Conservation (phyloP, 2,329 filamentous ascomycete genomes). For the Cylindrodendrum hubeiense region DNA sequence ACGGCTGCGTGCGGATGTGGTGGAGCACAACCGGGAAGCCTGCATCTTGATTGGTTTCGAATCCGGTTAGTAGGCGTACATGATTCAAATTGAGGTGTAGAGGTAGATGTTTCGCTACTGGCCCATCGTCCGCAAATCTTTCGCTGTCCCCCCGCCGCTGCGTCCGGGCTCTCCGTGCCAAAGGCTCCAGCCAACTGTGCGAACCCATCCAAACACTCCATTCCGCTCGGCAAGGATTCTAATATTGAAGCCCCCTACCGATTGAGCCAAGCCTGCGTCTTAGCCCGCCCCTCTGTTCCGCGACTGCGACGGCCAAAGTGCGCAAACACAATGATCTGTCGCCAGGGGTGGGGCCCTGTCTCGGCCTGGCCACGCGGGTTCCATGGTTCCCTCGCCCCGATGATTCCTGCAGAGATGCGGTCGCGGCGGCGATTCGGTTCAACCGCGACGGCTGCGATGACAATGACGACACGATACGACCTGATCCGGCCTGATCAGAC, state of each 20-base stretch:
- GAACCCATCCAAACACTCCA: neutral
- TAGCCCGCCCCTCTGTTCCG: neutral
- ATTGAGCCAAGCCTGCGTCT: slow-evolving; percentile 6
- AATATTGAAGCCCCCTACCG: slow-evolving; percentile 8
- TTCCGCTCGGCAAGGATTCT: neutral
- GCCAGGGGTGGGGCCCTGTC: slow-evolving; percentile 21
- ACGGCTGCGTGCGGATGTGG: too few relatives aligned
- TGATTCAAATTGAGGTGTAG: too few relatives aligned
- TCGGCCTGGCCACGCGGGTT: slow-evolving; percentile 38
- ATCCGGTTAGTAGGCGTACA: too few relatives aligned
- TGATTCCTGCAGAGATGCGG: neutral
- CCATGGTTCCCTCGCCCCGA: slow-evolving; percentile 13
- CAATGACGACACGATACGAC: neutral
- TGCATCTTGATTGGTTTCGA: too few relatives aligned
- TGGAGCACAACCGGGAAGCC: too few relatives aligned
- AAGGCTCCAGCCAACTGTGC: slow-evolving; percentile 4
- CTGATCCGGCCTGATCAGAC: too few relatives aligned
- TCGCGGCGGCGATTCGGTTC: slow-evolving; percentile 5
- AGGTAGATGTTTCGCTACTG: too few relatives aligned
- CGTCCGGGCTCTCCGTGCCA: slow-evolving; percentile 11
- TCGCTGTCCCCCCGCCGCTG: too few relatives aligned
- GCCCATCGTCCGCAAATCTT: too few relatives aligned
- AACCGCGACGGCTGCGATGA: neutral
- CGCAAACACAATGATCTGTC: slow-evolving; percentile 2
- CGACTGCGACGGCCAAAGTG: neutral